Percentiles rank a stretch among this genome's conserved stretches.
phyloP scores from a whole-genome alignment of 345 rosid genomes.

The Dipteronia dyeriana region DNA sequence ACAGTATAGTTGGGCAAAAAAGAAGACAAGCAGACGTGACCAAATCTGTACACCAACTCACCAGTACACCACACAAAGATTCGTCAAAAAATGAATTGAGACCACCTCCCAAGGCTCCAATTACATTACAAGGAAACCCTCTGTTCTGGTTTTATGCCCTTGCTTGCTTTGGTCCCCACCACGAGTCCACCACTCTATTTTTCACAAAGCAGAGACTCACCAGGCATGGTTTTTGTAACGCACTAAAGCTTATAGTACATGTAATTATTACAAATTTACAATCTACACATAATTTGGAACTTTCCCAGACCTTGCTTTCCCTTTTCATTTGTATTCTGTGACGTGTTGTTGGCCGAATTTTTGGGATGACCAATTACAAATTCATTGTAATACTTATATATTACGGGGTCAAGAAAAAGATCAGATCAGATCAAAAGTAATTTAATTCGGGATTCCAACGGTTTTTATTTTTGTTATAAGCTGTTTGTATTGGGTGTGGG shows the following conservation, averaged over 20 bases:
- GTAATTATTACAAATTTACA: neutral
- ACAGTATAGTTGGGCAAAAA: neutral
- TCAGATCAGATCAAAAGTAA: too few relatives aligned
- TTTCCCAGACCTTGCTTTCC: neutral
- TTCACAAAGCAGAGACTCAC: neutral
- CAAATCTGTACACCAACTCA: neutral
- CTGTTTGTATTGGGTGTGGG: neutral
- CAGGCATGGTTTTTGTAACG: too few relatives aligned
- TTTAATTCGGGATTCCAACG: too few relatives aligned
- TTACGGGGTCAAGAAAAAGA: too few relatives aligned
- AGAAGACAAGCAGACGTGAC: neutral
- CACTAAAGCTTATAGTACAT: neutral
- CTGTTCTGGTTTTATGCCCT: neutral
- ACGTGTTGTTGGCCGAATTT: too few relatives aligned
- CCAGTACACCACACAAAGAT: neutral
- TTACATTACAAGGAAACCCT: neutral
- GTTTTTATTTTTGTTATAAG: too few relatives aligned
- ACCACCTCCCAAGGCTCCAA: neutral
- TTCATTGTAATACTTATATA: too few relatives aligned
- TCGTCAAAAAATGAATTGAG: neutral
- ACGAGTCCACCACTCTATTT: neutral
- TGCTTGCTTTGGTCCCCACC: neutral
- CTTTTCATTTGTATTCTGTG: too few relatives aligned
- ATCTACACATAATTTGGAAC: neutral
- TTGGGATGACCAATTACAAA: too few relatives aligned